These are phyloP conservation scores for Lolium rigidum DNA, from an alignment of 176 grass and related monocot genomes.

Conservation along the genomic window DNA sequence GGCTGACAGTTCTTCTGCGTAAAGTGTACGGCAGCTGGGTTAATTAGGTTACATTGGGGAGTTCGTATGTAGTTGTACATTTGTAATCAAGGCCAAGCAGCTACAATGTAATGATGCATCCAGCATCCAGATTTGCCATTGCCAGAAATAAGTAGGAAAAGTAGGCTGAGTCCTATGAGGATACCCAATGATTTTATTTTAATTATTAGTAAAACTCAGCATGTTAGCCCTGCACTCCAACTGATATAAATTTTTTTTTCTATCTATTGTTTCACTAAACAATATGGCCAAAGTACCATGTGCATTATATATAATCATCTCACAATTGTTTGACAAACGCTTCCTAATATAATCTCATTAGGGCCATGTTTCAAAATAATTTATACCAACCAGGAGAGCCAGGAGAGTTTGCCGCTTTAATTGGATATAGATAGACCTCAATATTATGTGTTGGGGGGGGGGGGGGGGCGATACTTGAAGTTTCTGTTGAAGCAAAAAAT, in stretches of 20 bases:
- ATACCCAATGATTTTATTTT: slow-evolving; percentile 31
- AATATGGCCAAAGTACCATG: not conserved
- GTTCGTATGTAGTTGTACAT: slow-evolving; percentile 1
- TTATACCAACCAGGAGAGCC: not conserved
- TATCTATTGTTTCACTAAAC: not conserved
- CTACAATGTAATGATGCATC: slow-evolving; percentile 43
- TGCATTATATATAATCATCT: not conserved
- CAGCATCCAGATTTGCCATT: slow-evolving; percentile 50
- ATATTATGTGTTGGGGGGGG: not conserved
- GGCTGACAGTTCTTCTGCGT: slow-evolving; percentile 29
- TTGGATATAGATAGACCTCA: not conserved
- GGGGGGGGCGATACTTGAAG: not conserved
- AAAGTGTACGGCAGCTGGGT: slow-evolving; percentile 23
- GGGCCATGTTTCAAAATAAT: not conserved
- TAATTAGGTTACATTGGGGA: slow-evolving; percentile 30
- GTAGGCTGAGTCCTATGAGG: slow-evolving; percentile 16
- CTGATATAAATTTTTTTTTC: slow-evolving; percentile 21
- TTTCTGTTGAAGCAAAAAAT: not conserved
- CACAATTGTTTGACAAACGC: not conserved
- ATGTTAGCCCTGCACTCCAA: slow-evolving; percentile 8
- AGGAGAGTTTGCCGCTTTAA: not conserved
- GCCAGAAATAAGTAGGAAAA: slow-evolving; percentile 33
- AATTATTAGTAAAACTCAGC: slow-evolving; percentile 19
- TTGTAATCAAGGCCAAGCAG: slow-evolving; percentile 26
- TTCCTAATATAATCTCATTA: not conserved